Evolutionary conservation across 106 monocot genomes (phyloP).

Genomic region (Allium fistulosum): DNA sequence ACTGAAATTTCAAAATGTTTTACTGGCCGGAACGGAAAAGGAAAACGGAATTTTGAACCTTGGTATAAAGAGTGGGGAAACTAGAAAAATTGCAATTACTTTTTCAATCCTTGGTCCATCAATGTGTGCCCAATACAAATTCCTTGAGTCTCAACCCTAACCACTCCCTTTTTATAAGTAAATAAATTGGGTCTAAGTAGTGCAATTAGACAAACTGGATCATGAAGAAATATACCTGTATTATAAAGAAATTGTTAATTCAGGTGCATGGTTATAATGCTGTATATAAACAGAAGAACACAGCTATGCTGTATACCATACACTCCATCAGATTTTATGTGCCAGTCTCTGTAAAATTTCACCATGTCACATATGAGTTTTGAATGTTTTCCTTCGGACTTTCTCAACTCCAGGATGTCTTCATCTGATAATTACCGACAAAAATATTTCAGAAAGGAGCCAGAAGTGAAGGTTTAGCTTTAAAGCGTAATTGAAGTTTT

Average conservation of each 20-base stretch:
- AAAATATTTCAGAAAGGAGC: no score
- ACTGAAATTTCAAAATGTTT: no score
- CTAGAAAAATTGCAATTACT: slow-evolving; percentile 19
- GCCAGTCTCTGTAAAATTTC: slow-evolving; percentile 90
- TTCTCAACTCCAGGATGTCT: slow-evolving; percentile 57
- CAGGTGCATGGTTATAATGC: neutral
- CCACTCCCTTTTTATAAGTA: slow-evolving; percentile 72
- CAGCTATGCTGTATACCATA: slow-evolving; percentile 26
- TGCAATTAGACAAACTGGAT: slow-evolving; percentile 39
- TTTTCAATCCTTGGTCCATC: slow-evolving; percentile 86
- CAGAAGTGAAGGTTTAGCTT: neutral
- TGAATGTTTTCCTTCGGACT: slow-evolving; percentile 61
- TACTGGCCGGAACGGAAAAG: no score
- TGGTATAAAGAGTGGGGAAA: neutral
- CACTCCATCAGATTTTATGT: slow-evolving; percentile 82
- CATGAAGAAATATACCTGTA: slow-evolving; percentile 80
- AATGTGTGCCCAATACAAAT: slow-evolving; percentile 80
- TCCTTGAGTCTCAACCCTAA: slow-evolving; percentile 89
- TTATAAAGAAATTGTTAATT: neutral
- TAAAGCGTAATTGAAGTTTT: neutral
- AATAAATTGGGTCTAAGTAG: slow-evolving; percentile 68
- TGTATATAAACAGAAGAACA: neutral
- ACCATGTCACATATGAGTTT: slow-evolving; percentile 59
- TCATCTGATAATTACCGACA: slow-evolving; percentile 35
- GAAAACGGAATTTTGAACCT: no score